Conservation (phyloP, 2,329 filamentous ascomycete genomes). For the Teratosphaeria epicoccoides region DNA sequence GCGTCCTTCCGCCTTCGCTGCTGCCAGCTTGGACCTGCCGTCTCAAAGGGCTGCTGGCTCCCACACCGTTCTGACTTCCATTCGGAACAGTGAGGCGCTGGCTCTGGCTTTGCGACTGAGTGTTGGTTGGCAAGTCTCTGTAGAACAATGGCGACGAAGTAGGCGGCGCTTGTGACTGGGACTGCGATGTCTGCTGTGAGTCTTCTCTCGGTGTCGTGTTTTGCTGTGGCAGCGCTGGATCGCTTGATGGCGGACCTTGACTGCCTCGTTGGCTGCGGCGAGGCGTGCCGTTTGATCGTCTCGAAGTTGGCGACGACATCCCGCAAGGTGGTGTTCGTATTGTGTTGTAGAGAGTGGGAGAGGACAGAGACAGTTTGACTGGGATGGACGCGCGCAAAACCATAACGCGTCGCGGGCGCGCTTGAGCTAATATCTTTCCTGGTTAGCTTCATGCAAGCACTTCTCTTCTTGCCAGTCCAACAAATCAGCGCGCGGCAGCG, state of each 20-base stretch:
- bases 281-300: neutral
- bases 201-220: slow-evolving; percentile 37
- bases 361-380: neutral
- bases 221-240: slow-evolving; percentile 29
- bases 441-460: neutral
- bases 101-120: slow-evolving; percentile 27
- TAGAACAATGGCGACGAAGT: slow-evolving; percentile 75
- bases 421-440: neutral
- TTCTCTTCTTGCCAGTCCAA: neutral
- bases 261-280: slow-evolving; percentile 36
- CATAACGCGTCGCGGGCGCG: neutral
- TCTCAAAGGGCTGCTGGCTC: slow-evolving; percentile 39
- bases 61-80: slow-evolving; percentile 30
- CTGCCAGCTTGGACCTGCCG: slow-evolving; percentile 27
- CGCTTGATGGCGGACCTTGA: slow-evolving; percentile 40
- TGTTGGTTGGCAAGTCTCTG: slow-evolving; percentile 48
- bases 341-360: neutral
- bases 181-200: slow-evolving; percentile 33
- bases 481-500: neutral
- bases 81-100: slow-evolving; percentile 16
- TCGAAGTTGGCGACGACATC: neutral
- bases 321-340: neutral
- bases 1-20: slow-evolving; percentile 57
- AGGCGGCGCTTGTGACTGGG: slow-evolving; percentile 19
- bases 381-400: neutral